A percentile compares a stretch with the other conserved stretches of the same genome.
These are phyloP conservation scores for Chaetomiaceae sp. DNA, from an alignment of 2,329 filamentous ascomycete genomes.

Conservation along the genomic window DNA sequence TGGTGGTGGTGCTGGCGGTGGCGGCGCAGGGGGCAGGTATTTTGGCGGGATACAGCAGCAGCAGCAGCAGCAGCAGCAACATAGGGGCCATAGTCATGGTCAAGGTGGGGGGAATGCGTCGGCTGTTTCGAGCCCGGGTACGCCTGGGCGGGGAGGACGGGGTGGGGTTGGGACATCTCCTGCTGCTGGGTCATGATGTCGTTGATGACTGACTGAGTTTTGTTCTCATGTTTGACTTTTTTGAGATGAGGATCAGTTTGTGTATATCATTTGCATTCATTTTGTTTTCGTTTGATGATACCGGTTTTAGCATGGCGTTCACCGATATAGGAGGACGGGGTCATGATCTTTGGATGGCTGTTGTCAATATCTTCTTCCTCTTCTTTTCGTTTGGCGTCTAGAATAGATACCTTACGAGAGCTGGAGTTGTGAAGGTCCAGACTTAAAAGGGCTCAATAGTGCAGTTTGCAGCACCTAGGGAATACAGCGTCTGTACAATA, in stretches of 20 bases:
- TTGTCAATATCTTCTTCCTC: no score
- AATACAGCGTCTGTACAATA: no score
- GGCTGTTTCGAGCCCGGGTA: slow-evolving; percentile 3
- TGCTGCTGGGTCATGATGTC: neutral
- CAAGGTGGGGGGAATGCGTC: neutral
- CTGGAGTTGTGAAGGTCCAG: no score
- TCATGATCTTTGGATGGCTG: neutral
- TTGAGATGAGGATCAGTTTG: neutral
- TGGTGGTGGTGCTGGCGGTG: neutral
- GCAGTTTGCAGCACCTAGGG: no score
- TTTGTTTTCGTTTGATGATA: neutral
- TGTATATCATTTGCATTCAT: neutral
- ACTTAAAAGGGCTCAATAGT: no score
- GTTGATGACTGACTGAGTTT: neutral
- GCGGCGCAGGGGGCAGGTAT: neutral
- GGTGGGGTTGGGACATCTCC: neutral
- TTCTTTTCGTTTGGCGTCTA: no score
- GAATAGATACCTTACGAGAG: no score
- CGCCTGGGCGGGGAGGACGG: neutral
- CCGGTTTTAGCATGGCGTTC: slow-evolving; percentile 1
- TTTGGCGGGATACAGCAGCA: neutral
- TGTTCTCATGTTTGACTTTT: neutral
- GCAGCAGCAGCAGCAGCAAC: neutral
- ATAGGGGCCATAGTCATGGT: neutral
- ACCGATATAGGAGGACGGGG: neutral